A percentile compares a stretch with the other conserved stretches of the same genome.
Evolutionary conservation across 129 eudicot species (phyloP).

Genomic region (Erigeron canadensis): DNA sequence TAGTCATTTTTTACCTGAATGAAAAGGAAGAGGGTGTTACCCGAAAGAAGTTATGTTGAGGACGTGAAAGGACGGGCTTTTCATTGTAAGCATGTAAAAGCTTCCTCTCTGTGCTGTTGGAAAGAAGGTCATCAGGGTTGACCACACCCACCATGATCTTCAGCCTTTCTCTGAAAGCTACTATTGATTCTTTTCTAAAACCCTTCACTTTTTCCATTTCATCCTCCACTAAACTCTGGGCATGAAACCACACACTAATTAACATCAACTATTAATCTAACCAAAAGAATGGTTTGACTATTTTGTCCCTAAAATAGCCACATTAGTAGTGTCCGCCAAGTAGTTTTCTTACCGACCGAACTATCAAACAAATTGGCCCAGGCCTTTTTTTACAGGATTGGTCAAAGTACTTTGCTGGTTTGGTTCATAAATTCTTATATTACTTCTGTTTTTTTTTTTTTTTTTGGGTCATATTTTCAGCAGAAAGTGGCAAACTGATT

Average conservation of each 20-base stretch:
- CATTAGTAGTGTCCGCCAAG: neutral
- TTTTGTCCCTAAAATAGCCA: too few relatives aligned
- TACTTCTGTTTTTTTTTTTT: too few relatives aligned
- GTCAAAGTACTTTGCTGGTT: too few relatives aligned
- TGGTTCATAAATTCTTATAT: too few relatives aligned
- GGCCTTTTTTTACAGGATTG: too few relatives aligned
- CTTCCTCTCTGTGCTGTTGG: conserved; percentile 74
- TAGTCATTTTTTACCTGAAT: conserved; percentile 3
- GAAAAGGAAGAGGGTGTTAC: conserved; percentile 27
- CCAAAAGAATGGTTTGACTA: too few relatives aligned
- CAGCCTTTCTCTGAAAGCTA: conserved; percentile 77
- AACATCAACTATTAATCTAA: neutral
- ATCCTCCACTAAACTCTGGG: conserved; percentile 70
- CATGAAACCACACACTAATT: neutral
- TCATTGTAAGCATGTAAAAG: conserved; percentile 85
- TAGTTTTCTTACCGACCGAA: neutral
- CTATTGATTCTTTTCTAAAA: conserved; percentile 60
- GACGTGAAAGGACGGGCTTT: conserved; percentile 95
- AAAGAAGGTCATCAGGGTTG: conserved; percentile 83
- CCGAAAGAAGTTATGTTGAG: conserved; percentile 89
- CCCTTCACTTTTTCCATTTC: conserved; percentile 69
- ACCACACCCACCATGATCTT: conserved; percentile 86
- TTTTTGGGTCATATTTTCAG: too few relatives aligned
- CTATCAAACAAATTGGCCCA: too few relatives aligned
- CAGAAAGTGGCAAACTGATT: too few relatives aligned